Evolutionary conservation across 2,329 filamentous ascomycete genomes (phyloP), one percentile per base, ranked within the genome.

Genomic region (Tolypocladium ovalisporum): DNA sequence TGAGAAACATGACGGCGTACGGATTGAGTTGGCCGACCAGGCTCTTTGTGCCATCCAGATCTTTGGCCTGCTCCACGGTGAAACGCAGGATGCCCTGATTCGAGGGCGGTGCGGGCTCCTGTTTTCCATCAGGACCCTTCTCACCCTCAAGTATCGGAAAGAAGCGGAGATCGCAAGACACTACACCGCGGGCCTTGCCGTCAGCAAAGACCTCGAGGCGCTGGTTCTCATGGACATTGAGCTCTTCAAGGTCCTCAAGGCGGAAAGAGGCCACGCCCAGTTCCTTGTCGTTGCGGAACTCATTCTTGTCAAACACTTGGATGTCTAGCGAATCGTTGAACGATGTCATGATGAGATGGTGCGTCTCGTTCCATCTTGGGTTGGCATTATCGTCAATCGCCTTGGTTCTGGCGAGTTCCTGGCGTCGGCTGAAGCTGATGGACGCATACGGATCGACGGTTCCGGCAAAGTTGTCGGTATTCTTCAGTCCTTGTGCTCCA

Each of bases 231-330:
- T 90, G 84, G 54, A 90, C 87, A 27, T 83, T 75, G 24, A 91
- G 76, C 55, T 88, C 82, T 70, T 96, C 89, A 0, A 99, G 75
- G 60, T 87, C 83, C 63, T 97, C 92, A 36, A 99, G 78, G 8
- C 85, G 77, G 70, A 99, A 99, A 0, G 88, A 91, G 1, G 91
- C 90, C 27, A 85, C 81, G 56, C 93, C 94, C 53, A 99, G 82
- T 70, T 97, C 90, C 76, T 97, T 97, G 75, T 97, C 92, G 75
- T 97, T 99, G 63, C 94, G 86, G 72, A 89, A 89, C 58, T 97
- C 94, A 66, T 99, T 99, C 80, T 87, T 97, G 71, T 99, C 94
- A 66, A 86, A 96, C 35, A 96, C 71, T 57, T 88, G 84, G 57
- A 99, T 81, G 27, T 93, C 94, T 57, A 99, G 79, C 34, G 88